These are phyloP conservation scores for Malassezia pachydermatis DNA, from an alignment of 1,284 basidiomycete species.

Conservation along the genomic window DNA sequence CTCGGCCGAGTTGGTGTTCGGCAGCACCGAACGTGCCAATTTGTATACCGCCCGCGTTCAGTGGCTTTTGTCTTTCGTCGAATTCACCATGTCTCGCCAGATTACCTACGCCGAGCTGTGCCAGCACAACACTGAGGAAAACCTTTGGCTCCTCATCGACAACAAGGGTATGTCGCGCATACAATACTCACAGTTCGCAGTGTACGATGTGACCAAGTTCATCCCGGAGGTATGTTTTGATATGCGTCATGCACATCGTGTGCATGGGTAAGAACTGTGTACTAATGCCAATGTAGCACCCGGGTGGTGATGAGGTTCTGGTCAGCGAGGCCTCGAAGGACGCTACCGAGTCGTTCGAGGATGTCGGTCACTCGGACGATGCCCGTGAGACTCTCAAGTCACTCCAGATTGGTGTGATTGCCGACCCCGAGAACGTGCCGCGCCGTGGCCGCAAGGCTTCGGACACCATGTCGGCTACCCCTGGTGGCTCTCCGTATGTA, in stretches of 20 bases:
- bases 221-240: slow-evolving; percentile 81
- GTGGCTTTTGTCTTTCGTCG: neutral
- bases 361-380: slow-evolving; percentile 98
- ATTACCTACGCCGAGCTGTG: slow-evolving; percentile 43
- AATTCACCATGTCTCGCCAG: slow-evolving; percentile 2
- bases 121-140: slow-evolving; percentile 37
- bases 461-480: neutral
- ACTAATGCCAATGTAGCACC: slow-evolving; percentile 60
- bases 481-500: slow-evolving; percentile 11
- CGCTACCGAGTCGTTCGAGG: slow-evolving; percentile 96
- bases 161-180: slow-evolving; percentile 32
- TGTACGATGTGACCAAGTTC: slow-evolving; percentile 90
- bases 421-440: slow-evolving; percentile 25
- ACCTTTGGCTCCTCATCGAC: slow-evolving; percentile 46
- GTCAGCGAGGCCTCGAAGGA: slow-evolving; percentile 86
- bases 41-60: too few relatives aligned
- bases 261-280: too few relatives aligned
- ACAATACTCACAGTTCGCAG: slow-evolving; percentile 51
- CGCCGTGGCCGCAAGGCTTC: slow-evolving; percentile 6
- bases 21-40: too few relatives aligned
- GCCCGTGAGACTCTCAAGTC: slow-evolving; percentile 74
- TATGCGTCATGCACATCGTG: too few relatives aligned
- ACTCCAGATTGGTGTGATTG: slow-evolving; percentile 54
- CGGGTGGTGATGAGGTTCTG: slow-evolving; percentile 94
- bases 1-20: slow-evolving; percentile 14